These are phyloP conservation scores for Melastoma candidum DNA, from an alignment of 441 rosid genomes.

Conservation along the genomic window DNA sequence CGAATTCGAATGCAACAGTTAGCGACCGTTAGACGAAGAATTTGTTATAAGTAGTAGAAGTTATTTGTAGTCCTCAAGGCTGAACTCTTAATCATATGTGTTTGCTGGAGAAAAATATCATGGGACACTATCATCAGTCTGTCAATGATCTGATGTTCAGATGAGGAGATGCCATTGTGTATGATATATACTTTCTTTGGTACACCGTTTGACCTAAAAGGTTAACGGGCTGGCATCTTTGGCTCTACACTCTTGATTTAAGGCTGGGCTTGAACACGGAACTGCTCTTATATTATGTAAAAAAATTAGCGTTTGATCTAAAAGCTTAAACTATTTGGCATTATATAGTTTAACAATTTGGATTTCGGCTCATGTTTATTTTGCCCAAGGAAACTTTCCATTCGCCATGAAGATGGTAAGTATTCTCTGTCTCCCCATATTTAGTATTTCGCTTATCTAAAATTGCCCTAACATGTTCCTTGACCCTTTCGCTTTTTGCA, in stretches of 20 bases:
- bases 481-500: slow-evolving; percentile 27
- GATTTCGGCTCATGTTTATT: slow-evolving; percentile 97
- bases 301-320: too few species aligned
- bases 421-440: slow-evolving; percentile 5
- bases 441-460: background rate
- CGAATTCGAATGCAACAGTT: too few species aligned
- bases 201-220: too few species aligned
- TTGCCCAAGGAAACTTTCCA: slow-evolving; percentile 95
- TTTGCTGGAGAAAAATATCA: too few species aligned
- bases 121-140: too few species aligned
- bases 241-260: slow-evolving; percentile 75
- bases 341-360: slow-evolving; percentile 30
- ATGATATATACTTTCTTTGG: slow-evolving; percentile 10
- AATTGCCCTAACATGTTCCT: slow-evolving; percentile 10
- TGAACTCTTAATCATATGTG: too few species aligned
- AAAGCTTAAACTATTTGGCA: too few species aligned
- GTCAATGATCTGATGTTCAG: too few species aligned
- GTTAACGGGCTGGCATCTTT: background rate
- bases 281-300: too few species aligned
- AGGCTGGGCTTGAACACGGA: too few species aligned
- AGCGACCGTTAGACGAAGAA: slow-evolving; percentile 6
- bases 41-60: too few species aligned
- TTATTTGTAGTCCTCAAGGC: too few species aligned
- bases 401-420: slow-evolving; percentile 96
- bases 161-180: slow-evolving; percentile 3